Base-by-base conservation (phyloP, 2,329 filamentous ascomycete genomes). In the Pyrenochaeta sp. region DNA sequence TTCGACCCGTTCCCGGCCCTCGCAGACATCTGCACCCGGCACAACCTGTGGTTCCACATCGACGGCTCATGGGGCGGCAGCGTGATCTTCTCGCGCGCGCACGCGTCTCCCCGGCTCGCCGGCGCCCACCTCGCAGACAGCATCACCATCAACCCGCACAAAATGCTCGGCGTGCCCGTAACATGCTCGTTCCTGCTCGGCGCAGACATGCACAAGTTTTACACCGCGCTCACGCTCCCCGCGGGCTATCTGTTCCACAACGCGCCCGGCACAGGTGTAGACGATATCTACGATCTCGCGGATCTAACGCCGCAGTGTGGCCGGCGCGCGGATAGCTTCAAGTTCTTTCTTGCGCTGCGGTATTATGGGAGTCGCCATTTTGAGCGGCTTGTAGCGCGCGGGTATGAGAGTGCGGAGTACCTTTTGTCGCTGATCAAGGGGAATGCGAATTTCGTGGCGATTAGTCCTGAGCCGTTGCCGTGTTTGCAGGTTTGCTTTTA, bases 401-500 rank as follows among this genome's bases (percentile, higher is more conserved):
- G 91, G 0, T 96, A 94, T 71, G 84, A 83, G 9, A 84, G 87
- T 59, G 93, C 93, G 0, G 81, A 83, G 3, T 84, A 91, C 66
- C 82, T 98, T n/a, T 87, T 90, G 0, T 73, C 72, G 0, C 77
- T 88, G 0, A 73, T 97, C 2, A 77, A 81, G 5, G 46, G 79
- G 13, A 82, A 83, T 42, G 73, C 79, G 0, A 81, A 91, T 66
- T 90, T 98, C 67, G 80, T 86, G 19, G 82, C 96, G 15, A 86
- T 97, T 2, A 91, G 88, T 10, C 83, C 86, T 54, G 89, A 91
- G 68, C 91, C 92, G 27, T 89, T 93, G 46, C 75, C 74, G 13
- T 98, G 94, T 78, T 81, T 97, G 74, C 95, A 98, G 79, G 91
- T 98, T 24, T 97, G 94, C 81, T 98, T 98, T 77, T 97, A 97